Percentiles rank a stretch among this genome's conserved stretches.
phyloP scores from a whole-genome alignment of 495 filamentous ascomycete genomes.

The Xylaria scruposa region DNA sequence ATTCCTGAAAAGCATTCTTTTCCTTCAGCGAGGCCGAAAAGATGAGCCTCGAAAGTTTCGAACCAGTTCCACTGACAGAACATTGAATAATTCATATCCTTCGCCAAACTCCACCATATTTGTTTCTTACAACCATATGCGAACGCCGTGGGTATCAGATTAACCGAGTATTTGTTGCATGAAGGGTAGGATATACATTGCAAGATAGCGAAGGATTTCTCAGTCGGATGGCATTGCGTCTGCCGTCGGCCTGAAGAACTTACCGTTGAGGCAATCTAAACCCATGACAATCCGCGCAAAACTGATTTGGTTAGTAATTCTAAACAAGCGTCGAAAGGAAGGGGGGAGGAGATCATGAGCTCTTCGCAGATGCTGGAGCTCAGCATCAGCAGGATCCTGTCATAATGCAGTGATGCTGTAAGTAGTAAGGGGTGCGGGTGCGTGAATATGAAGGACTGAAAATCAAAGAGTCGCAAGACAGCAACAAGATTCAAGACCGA shows the following conservation, averaged over 20 bases:
- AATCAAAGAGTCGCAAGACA: conserved; percentile 17
- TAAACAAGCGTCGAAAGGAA: conserved; percentile 18
- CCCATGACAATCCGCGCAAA: conserved; percentile 20
- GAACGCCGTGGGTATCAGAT: conserved; percentile 35
- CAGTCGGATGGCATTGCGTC: conserved; percentile 7
- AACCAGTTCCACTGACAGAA: not conserved
- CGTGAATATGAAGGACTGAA: conserved; percentile 7
- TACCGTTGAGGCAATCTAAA: conserved; percentile 32
- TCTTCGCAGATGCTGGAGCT: conserved; percentile 13
- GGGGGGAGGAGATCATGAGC: not conserved
- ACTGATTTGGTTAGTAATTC: conserved; percentile 37
- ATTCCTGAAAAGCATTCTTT: not conserved
- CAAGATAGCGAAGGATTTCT: conserved; percentile 17
- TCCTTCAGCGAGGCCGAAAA: not conserved
- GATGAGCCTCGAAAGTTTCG: not conserved
- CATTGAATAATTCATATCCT: conserved; percentile 4
- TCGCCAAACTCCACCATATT: conserved; percentile 10
- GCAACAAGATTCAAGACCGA: conserved; percentile 47
- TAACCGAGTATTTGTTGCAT: conserved; percentile 24
- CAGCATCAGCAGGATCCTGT: conserved; percentile 18
- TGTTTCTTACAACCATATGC: conserved; percentile 21
- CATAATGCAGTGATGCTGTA: conserved; percentile 11
- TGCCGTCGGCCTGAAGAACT: conserved; percentile 32
- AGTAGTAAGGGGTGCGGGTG: conserved; percentile 4
- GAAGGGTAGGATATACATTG: conserved; percentile 13